Percentiles rank a stretch among this genome's conserved stretches.
Evolutionary conservation across 768 basidiomycete species (phyloP).

Genomic region (Mycena vulgaris): DNA sequence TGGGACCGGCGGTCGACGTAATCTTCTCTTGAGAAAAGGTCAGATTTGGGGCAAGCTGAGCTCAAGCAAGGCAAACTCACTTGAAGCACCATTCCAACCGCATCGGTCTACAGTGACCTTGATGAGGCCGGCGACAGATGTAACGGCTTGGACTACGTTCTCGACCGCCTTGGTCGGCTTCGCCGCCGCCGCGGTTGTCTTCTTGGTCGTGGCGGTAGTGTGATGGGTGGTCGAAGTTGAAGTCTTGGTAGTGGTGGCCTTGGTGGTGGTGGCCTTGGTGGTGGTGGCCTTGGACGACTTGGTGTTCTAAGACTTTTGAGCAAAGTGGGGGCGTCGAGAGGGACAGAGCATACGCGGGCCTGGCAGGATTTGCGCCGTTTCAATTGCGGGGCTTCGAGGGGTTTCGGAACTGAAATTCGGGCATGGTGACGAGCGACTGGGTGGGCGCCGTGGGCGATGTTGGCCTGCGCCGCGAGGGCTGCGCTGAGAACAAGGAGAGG

Average conservation of each 20-base stretch:
- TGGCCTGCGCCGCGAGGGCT: constrained; percentile 48
- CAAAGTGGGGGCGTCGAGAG: neutral
- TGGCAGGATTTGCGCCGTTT: constrained; percentile 34
- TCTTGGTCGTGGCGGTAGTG: neutral
- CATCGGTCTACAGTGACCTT: constrained; percentile 56
- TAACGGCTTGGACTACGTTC: too few species aligned
- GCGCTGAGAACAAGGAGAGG: constrained; percentile 55
- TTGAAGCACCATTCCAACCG: constrained; percentile 65
- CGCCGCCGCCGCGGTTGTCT: constrained; percentile 4
- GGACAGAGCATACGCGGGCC: constrained; percentile 12
- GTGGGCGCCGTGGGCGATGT: constrained; percentile 48
- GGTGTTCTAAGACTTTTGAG: constrained; percentile 3
- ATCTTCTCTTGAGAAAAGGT: constrained; percentile 58
- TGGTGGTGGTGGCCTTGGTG: constrained; percentile 10
- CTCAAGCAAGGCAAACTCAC: constrained; percentile 45
- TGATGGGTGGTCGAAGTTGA: too few species aligned
- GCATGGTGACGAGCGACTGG: constrained; percentile 54
- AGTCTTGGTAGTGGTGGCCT: neutral
- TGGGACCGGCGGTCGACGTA: constrained; percentile 71
- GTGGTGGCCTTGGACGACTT: neutral
- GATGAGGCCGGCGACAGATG: constrained; percentile 48
- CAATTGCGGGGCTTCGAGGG: constrained; percentile 7
- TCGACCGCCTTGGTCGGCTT: neutral
- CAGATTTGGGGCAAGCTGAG: neutral
- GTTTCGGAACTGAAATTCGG: constrained; percentile 44